Evolutionary conservation across 768 basidiomycete genomes (phyloP).

Genomic region (Hericium rajendrae): DNA sequence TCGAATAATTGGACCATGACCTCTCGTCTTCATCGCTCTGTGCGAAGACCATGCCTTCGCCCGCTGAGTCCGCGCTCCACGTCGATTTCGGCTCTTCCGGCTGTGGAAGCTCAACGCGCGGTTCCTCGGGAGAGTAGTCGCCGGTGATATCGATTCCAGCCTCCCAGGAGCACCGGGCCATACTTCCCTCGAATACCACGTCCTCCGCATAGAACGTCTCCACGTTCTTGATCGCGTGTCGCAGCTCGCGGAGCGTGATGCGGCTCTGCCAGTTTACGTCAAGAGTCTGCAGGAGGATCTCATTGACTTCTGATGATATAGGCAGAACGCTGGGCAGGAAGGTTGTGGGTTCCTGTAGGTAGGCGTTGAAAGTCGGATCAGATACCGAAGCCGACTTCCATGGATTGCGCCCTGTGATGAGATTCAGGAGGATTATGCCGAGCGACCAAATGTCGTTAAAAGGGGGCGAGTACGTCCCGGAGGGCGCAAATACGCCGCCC

Average conservation of each 20-base stretch:
- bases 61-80: slow-evolving; percentile 45
- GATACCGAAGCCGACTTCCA: slow-evolving; percentile 82
- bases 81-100: slow-evolving; percentile 39
- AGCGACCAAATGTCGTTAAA: slow-evolving; percentile 95
- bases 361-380: slow-evolving; percentile 88
- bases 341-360: slow-evolving; percentile 60
- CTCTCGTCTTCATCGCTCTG: slow-evolving; percentile 4
- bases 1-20: slow-evolving; percentile 9
- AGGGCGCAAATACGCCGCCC: slow-evolving; percentile 54
- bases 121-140: slow-evolving; percentile 25
- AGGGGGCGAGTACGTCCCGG: slow-evolving; percentile 71
- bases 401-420: slow-evolving; percentile 90
- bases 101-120: slow-evolving; percentile 37
- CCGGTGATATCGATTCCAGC: slow-evolving; percentile 55
- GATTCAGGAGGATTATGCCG: slow-evolving; percentile 92
- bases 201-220: slow-evolving; percentile 63
- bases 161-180: slow-evolving; percentile 74
- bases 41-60: slow-evolving; percentile 16
- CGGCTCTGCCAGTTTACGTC: slow-evolving; percentile 27
- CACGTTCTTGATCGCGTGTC: slow-evolving; percentile 45
- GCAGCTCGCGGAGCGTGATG: slow-evolving; percentile 35
- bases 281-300: slow-evolving; percentile 22
- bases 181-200: slow-evolving; percentile 71
- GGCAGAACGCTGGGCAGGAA: slow-evolving; percentile 62
- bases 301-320: slow-evolving; percentile 28